Evolutionary conservation across 2,329 filamentous ascomycete genomes (phyloP).

Genomic region (Didymella pinodella): DNA sequence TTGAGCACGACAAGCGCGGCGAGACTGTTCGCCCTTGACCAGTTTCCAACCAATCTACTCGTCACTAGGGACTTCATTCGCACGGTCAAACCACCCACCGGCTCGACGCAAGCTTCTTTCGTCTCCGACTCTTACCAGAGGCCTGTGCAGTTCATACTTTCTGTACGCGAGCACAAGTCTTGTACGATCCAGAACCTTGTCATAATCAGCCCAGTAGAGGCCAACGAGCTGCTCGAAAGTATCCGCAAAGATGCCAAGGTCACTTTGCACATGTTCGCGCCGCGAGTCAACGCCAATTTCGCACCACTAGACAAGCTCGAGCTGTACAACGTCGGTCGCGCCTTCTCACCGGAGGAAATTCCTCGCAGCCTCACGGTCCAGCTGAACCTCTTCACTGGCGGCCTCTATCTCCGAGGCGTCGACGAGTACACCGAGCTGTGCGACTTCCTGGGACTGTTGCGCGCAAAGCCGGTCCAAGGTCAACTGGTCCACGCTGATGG

Average conservation of each 20-base stretch:
- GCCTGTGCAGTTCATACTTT: slow-evolving; percentile 59
- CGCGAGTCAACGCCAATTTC: slow-evolving; percentile 53
- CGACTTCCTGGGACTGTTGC: slow-evolving; percentile 60
- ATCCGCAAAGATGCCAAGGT: slow-evolving; percentile 52
- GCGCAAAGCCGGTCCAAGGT: slow-evolving; percentile 26
- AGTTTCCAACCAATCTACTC: slow-evolving; percentile 54
- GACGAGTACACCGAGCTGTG: slow-evolving; percentile 64
- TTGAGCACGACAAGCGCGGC: slow-evolving; percentile 55
- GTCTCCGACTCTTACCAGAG: slow-evolving; percentile 60
- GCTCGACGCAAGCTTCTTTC: slow-evolving; percentile 3
- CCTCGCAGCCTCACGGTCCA: slow-evolving; percentile 52
- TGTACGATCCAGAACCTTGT: slow-evolving; percentile 55
- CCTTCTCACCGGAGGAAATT: slow-evolving; percentile 2
- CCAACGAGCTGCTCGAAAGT: slow-evolving; percentile 57
- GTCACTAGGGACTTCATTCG: slow-evolving; percentile 61
- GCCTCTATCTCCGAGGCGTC: slow-evolving; percentile 67
- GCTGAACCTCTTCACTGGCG: slow-evolving; percentile 73
- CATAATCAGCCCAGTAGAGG: slow-evolving; percentile 69
- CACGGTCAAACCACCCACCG: slow-evolving; percentile 51
- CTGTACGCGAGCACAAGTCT: slow-evolving; percentile 35
- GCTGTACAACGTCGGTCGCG: slow-evolving; percentile 53
- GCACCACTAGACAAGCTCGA: slow-evolving; percentile 56
- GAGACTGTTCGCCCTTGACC: slow-evolving; percentile 37
- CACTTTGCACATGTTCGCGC: slow-evolving; percentile 61
- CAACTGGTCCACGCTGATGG: slow-evolving; percentile 45